A percentile compares a stretch with the other conserved stretches of the same genome.
Evolutionary conservation across 2,329 filamentous ascomycete genomes (phyloP).

Genomic region (Fusarium bactridioides): DNA sequence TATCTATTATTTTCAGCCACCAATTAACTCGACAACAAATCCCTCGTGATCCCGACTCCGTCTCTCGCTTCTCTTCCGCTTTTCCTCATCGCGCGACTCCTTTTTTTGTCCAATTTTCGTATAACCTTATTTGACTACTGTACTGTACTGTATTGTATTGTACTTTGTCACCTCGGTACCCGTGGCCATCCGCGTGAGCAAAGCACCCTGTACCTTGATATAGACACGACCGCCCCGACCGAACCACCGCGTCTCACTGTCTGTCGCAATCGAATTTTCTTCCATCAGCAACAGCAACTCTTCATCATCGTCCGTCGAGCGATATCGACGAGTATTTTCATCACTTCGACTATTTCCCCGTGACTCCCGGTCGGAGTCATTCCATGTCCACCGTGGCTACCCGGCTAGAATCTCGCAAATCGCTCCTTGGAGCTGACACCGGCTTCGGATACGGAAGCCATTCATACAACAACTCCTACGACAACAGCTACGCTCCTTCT

Average conservation of each 20-base stretch:
- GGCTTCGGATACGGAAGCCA: slow-evolving; percentile 48
- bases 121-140: slow-evolving; percentile 10
- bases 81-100: slow-evolving; percentile 20
- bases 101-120: slow-evolving; percentile 17
- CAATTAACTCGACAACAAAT: slow-evolving; percentile 5
- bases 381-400: slow-evolving; percentile 49
- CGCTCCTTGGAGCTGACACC: slow-evolving; percentile 50
- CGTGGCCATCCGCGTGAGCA: slow-evolving; percentile 21
- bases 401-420: slow-evolving; percentile 52
- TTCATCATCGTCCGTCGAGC: slow-evolving; percentile 16
- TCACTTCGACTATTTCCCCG: slow-evolving; percentile 15
- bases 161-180: background rate
- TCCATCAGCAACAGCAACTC: slow-evolving; percentile 1
- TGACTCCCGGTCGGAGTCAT: slow-evolving; percentile 50
- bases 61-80: slow-evolving; percentile 26
- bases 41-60: slow-evolving; percentile 21
- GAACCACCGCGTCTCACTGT: slow-evolving; percentile 14
- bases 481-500: slow-evolving; percentile 33
- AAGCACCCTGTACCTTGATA: background rate
- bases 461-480: slow-evolving; percentile 47
- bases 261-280: slow-evolving; percentile 5
- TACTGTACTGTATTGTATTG: background rate
- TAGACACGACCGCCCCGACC: slow-evolving; percentile 25
- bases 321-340: slow-evolving; percentile 18
- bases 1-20: slow-evolving; percentile 25